Percentiles rank a stretch among this genome's conserved stretches.
These are phyloP conservation scores for Mortierella sp. DNA, from an alignment of 371 early-diverging fungal genomes.

Conservation along the genomic window DNA sequence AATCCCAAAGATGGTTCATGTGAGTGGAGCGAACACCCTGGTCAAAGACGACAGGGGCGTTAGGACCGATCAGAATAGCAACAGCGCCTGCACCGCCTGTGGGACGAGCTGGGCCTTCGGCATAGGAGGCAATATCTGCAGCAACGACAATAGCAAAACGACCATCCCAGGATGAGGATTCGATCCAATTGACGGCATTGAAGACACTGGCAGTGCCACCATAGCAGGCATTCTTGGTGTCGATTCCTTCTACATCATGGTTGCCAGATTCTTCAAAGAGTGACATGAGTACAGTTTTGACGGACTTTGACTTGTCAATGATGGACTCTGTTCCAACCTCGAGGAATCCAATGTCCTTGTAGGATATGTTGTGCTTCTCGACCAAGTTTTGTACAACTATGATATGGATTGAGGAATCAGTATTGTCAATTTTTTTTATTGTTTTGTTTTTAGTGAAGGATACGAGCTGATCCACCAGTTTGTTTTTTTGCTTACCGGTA, in stretches of 20 bases:
- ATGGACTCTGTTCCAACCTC: conserved; percentile 99
- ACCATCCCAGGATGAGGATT: conserved; percentile 94
- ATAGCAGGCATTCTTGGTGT: conserved; percentile 99
- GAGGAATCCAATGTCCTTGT: conserved; percentile 91
- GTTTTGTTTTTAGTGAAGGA: too few relatives aligned
- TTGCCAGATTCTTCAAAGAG: conserved; percentile 93
- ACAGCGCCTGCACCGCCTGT: conserved; percentile 97
- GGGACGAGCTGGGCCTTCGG: conserved; percentile 91
- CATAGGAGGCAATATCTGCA: conserved; percentile 98
- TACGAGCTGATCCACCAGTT: too few relatives aligned
- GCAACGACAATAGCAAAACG: conserved; percentile 93
- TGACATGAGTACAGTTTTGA: conserved; percentile 96
- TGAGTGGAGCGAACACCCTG: conserved; percentile 89
- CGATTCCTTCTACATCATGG: conserved; percentile 95
- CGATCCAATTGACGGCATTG: conserved; percentile 97
- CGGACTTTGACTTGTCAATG: conserved; percentile 98
- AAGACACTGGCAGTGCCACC: conserved; percentile 98
- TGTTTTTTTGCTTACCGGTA: conserved; percentile 72
- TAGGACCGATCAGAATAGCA: conserved; percentile 94
- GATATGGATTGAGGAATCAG: background rate
- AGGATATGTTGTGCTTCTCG: conserved; percentile 90
- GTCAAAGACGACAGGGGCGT: conserved; percentile 96
- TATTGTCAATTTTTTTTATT: background rate
- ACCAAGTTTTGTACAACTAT: conserved; percentile 90
- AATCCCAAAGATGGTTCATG: conserved; percentile 98